phyloP scores from a whole-genome alignment of 768 basidiomycete species.

The Mycena olivaceomarginata region DNA sequence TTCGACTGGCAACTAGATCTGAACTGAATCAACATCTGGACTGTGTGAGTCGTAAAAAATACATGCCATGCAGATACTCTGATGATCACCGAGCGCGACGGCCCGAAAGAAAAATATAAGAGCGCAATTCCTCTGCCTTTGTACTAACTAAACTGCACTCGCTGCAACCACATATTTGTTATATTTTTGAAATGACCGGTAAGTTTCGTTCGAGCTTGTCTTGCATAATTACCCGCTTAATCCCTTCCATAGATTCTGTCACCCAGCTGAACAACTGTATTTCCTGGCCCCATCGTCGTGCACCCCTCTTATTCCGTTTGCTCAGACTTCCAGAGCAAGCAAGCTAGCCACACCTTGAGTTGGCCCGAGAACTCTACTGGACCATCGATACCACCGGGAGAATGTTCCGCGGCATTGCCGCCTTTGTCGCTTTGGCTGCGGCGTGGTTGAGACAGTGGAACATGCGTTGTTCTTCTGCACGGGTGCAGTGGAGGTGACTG shows the following conservation, averaged over 20 bases:
- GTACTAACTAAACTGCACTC: not conserved
- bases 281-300: not conserved
- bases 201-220: not conserved
- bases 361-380: slow-evolving; percentile 65
- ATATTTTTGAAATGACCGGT: slow-evolving; percentile 37
- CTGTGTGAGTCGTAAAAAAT: slow-evolving; percentile 29
- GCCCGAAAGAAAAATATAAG: slow-evolving; percentile 34
- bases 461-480: no score
- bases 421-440: no score
- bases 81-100: slow-evolving; percentile 26
- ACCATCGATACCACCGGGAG: no score
- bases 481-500: no score
- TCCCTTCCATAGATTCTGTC: slow-evolving; percentile 48
- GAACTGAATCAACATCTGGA: slow-evolving; percentile 23
- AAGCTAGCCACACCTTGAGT: slow-evolving; percentile 56
- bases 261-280: slow-evolving; percentile 52
- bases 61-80: not conserved
- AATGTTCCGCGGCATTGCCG: no score
- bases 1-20: slow-evolving; percentile 33
- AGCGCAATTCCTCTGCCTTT: not conserved
- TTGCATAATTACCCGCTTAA: not conserved
- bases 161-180: not conserved
- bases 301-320: not conserved
- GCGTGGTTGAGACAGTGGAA: no score
- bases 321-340: slow-evolving; percentile 61